phyloP scores from a whole-genome alignment of 768 basidiomycete genomes.

The Gymnopilus junonius region DNA sequence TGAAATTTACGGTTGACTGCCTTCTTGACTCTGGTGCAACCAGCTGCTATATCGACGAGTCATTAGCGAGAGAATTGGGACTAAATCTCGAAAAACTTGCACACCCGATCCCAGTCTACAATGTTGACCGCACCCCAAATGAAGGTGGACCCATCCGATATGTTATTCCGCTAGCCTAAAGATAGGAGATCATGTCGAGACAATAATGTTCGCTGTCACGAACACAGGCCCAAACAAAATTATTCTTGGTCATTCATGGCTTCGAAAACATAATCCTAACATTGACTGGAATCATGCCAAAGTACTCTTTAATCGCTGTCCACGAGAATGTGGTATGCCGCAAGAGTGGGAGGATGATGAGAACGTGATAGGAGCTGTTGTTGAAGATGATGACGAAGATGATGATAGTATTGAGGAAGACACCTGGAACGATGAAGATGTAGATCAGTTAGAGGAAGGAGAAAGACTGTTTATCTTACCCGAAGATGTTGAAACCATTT shows the following conservation, averaged over 20 bases:
- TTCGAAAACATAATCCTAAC: slow-evolving; percentile 21
- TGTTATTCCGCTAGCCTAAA: too few relatives aligned
- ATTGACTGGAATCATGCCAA: slow-evolving; percentile 20
- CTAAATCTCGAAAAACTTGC: too few relatives aligned
- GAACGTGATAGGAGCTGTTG: not conserved
- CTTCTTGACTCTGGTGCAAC: too few relatives aligned
- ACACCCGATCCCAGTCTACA: too few relatives aligned
- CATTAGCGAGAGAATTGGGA: too few relatives aligned
- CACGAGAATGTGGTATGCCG: not conserved
- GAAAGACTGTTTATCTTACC: slow-evolving; percentile 12
- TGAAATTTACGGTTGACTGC: not conserved
- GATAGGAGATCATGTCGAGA: too few relatives aligned
- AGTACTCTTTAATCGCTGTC: slow-evolving; percentile 16
- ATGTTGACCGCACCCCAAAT: too few relatives aligned
- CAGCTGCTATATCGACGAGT: too few relatives aligned
- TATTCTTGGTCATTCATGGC: slow-evolving; percentile 24
- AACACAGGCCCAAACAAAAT: too few relatives aligned
- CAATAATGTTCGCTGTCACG: too few relatives aligned
- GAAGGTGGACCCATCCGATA: too few relatives aligned
- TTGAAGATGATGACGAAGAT: not conserved
- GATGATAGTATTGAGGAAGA: not conserved
- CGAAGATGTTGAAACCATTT: not conserved
- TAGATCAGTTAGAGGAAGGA: slow-evolving; percentile 5
- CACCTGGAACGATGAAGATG: slow-evolving; percentile 7
- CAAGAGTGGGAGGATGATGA: not conserved